A percentile compares a stretch with the other conserved stretches of the same genome.
phyloP scores from a whole-genome alignment of 257 asterid genomes.

The Ballota nigra region DNA sequence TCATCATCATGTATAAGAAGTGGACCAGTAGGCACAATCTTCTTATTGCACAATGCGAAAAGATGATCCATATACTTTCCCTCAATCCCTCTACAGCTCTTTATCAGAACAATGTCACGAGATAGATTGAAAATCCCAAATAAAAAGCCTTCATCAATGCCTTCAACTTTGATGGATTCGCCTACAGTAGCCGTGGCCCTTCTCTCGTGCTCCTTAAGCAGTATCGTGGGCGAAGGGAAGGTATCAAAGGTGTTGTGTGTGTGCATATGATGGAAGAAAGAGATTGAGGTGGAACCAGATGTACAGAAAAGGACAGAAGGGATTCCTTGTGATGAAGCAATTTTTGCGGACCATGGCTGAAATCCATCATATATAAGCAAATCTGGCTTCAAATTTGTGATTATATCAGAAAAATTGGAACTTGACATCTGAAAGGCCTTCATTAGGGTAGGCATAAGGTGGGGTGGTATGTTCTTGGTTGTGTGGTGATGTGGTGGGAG shows the following conservation, averaged over 20 bases:
- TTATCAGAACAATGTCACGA: constrained; percentile 7
- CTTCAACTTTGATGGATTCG: not conserved
- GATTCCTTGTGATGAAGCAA: constrained; percentile 28
- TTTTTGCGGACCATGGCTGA: constrained; percentile 5
- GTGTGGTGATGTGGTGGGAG: constrained; percentile 27
- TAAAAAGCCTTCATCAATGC: constrained; percentile 10
- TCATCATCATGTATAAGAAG: constrained; percentile 1
- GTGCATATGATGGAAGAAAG: constrained; percentile 21
- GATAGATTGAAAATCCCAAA: constrained; percentile 11
- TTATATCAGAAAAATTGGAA: not conserved
- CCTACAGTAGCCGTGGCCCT: not conserved
- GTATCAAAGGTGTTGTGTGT: constrained; percentile 2
- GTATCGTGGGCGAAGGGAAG: constrained; percentile 26
- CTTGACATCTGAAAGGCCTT: constrained; percentile 28
- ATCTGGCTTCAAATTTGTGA: constrained; percentile 22
- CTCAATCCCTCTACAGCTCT: not conserved
- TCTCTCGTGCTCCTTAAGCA: constrained; percentile 20
- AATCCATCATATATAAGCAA: constrained; percentile 30
- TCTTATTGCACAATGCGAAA: not conserved
- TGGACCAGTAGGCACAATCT: constrained; percentile 14
- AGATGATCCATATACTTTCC: constrained; percentile 14
- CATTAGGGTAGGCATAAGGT: constrained; percentile 31
- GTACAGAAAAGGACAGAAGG: constrained; percentile 26
- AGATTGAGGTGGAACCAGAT: constrained; percentile 17
- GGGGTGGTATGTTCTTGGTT: constrained; percentile 37